Conservation (phyloP, 176 grass and related monocot species). For the Oryza punctata region DNA sequence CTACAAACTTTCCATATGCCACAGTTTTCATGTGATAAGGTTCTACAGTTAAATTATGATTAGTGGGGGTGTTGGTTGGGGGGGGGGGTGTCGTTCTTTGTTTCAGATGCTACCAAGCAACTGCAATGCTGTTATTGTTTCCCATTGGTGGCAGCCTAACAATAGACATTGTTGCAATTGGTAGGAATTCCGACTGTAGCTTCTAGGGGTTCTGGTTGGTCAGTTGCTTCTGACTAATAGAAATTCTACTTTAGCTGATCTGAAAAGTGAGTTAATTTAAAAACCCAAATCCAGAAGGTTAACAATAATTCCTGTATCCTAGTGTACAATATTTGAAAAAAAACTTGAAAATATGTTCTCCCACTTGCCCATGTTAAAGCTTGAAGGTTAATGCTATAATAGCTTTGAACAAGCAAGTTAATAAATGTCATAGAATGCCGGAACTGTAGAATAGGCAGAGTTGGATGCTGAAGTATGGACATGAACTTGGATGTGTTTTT, state of each 20-base stretch:
- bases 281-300: not conserved
- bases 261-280: not conserved
- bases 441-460: not conserved
- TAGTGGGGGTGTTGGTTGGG: too few species aligned
- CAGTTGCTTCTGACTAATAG: not conserved
- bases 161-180: too few species aligned
- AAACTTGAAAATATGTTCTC: not conserved
- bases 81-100: not conserved
- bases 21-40: not conserved
- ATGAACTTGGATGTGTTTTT: not conserved
- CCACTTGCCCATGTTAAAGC: not conserved
- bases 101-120: not conserved
- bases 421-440: not conserved
- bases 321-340: not conserved
- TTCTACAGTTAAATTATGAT: not conserved
- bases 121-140: not conserved
- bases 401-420: not conserved
- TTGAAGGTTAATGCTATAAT: not conserved
- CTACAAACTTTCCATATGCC: not conserved
- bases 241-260: not conserved
- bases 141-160: too few species aligned
- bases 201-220: not conserved
- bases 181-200: not conserved
- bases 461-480: not conserved
- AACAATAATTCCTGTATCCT: not conserved